Evolutionary conservation across 2,329 filamentous ascomycete genomes (phyloP), one percentile per base, ranked within the genome.

Genomic region (Aulographum hederae): DNA sequence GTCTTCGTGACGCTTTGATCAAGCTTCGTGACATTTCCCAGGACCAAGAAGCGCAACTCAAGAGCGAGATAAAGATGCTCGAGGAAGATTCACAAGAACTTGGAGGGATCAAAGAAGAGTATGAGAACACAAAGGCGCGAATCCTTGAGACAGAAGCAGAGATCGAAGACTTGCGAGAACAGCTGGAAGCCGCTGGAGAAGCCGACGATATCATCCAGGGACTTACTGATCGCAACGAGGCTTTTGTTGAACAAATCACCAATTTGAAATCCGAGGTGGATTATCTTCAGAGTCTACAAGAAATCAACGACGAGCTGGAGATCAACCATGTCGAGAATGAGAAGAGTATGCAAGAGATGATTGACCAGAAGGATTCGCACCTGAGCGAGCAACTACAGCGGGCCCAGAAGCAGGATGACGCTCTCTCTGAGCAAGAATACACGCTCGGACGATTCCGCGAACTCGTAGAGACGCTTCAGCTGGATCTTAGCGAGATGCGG

Each of bases 151-250:
- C 74, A 0, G 78, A 94, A 46, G 65, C 71, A 6, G 74, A 74
- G 23, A 73, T 89, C 26, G 78, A 89, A 40, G 81, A 95, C 43
- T 67, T 98, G 10, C 75, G 80, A 31, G 78, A 92, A 48, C 89
- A 94, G 52, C 68, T 98, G 2, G 85, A 98, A 44, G 80, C 78
- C 31, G 82, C 82, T 5, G 65, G 89, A 6, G 80, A 80, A 4
- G 80, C 82, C 10, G 89, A 95, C 49, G 79, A 91, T 42, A 86
- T 94, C 69, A 84, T 95, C 37, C 85, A 93, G 51, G 78, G 91
- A 39, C 65, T 98, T 25, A 82, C 79, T 0, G 80, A 89, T 39
- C 77, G 82, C 45, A 94, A 91, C 46, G 75, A 89, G 60, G 68
- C 67, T 39, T 74, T 92, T 48, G 73, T 75, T 21, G 80, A 92